Conservation (phyloP, 345 rosid genomes). For the Sisymbrium altissimum region DNA sequence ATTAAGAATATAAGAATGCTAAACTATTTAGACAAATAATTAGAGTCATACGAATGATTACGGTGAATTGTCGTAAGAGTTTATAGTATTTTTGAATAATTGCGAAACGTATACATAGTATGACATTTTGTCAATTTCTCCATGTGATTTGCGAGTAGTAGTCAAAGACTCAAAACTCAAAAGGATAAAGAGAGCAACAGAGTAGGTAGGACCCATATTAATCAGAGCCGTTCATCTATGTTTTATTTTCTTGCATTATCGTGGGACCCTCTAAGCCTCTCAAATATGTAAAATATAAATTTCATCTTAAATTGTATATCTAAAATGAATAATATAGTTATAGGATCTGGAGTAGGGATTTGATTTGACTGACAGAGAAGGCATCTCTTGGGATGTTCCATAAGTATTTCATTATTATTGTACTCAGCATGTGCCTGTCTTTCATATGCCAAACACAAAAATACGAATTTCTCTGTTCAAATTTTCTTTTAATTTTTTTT, state of each 20-base stretch:
- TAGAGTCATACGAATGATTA: not conserved
- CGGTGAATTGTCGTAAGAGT: not conserved
- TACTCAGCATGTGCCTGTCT: slow-evolving; percentile 33
- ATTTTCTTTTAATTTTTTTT: not conserved
- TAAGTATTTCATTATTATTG: slow-evolving; percentile 17
- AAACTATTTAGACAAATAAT: not conserved
- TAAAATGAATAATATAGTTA: not conserved
- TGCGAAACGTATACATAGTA: not conserved
- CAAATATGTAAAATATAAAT: not conserved
- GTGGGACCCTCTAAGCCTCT: slow-evolving; percentile 5
- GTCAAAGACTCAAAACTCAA: slow-evolving; percentile 11
- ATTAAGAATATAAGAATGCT: not conserved
- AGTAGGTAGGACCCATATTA: not conserved
- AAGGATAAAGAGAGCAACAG: slow-evolving; percentile 14
- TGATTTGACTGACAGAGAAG: slow-evolving; percentile 31
- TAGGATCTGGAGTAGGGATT: slow-evolving; percentile 15
- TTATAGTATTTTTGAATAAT: not conserved
- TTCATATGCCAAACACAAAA: slow-evolving; percentile 25
- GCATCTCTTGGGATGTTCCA: slow-evolving; percentile 38
- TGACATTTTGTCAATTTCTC: slow-evolving; percentile 17
- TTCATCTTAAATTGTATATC: not conserved
- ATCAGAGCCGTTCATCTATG: slow-evolving; percentile 20
- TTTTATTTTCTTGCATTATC: not conserved
- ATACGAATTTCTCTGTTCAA: not conserved
- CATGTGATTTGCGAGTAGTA: slow-evolving; percentile 27